phyloP scores from a whole-genome alignment of 768 basidiomycete genomes.

The Auriscalpium orientale region DNA sequence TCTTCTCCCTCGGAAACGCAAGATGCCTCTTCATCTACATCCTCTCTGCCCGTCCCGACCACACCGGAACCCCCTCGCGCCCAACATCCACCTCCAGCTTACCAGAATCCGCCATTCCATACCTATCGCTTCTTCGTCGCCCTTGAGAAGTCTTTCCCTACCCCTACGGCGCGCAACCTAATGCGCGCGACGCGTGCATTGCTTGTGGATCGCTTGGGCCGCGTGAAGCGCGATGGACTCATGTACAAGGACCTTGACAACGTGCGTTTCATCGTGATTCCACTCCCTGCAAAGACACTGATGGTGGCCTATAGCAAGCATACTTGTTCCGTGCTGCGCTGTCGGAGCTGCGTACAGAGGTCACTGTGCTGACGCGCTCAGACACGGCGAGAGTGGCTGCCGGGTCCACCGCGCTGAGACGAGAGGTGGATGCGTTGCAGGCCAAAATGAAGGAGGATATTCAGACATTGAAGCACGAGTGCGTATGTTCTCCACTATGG shows the following conservation, averaged over 20 bases:
- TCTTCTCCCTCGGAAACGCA: neutral
- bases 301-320: slow-evolving; percentile 58
- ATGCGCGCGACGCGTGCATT: slow-evolving; percentile 81
- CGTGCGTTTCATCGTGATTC: slow-evolving; percentile 36
- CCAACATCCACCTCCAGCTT: slow-evolving; percentile 25
- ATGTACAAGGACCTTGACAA: slow-evolving; percentile 76
- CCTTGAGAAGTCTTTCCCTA: slow-evolving; percentile 68
- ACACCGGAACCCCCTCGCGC: neutral
- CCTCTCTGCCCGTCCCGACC: slow-evolving; percentile 5
- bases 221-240: slow-evolving; percentile 65
- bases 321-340: slow-evolving; percentile 92
- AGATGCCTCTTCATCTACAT: neutral
- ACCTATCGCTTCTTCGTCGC: slow-evolving; percentile 71
- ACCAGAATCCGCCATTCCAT: slow-evolving; percentile 71
- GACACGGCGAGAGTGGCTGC: slow-evolving; percentile 80
- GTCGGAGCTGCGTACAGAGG: slow-evolving; percentile 82
- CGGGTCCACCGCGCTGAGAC: slow-evolving; percentile 63
- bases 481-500: slow-evolving; percentile 22
- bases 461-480: slow-evolving; percentile 88
- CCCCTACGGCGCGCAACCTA: slow-evolving; percentile 63
- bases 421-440: slow-evolving; percentile 80
- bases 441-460: slow-evolving; percentile 94
- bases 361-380: slow-evolving; percentile 73
- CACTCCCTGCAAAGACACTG: neutral
- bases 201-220: slow-evolving; percentile 67